Conservation (phyloP, 2,329 filamentous ascomycete species). For the Aphanocladium album region DNA sequence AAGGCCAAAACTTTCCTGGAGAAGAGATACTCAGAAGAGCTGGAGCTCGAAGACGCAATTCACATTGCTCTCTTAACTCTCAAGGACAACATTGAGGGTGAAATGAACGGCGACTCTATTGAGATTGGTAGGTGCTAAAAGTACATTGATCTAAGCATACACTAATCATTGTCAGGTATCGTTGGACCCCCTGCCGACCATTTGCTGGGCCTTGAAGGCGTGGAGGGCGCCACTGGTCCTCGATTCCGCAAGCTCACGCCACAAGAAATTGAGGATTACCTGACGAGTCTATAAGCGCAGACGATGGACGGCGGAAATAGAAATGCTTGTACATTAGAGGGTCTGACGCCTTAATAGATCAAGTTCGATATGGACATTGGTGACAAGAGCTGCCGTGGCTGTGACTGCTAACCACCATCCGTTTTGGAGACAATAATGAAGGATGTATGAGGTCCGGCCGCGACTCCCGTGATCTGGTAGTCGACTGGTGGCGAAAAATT, state of each 20-base stretch:
- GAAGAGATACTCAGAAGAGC: conserved; percentile 95
- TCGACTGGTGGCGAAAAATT: conserved; percentile 22
- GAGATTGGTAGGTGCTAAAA: conserved; percentile 68
- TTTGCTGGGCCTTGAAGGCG: conserved; percentile 84
- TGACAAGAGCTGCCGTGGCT: neutral
- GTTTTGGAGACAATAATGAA: neutral
- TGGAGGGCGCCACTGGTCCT: conserved; percentile 77
- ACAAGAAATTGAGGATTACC: conserved; percentile 98
- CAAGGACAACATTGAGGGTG: conserved; percentile 98
- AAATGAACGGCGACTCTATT: conserved; percentile 98
- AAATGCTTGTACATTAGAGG: conserved; percentile 43
- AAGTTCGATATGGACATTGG: conserved; percentile 18
- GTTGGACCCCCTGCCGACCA: conserved; percentile 92
- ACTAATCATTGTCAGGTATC: conserved; percentile 59
- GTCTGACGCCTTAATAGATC: conserved; percentile 37
- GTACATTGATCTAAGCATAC: neutral
- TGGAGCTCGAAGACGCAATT: conserved; percentile 96
- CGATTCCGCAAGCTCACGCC: conserved; percentile 92
- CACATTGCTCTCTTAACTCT: conserved; percentile 95
- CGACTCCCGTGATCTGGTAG: conserved; percentile 35
- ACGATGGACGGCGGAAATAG: conserved; percentile 1
- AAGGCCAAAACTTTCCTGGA: conserved; percentile 98
- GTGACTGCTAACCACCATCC: conserved; percentile 1
- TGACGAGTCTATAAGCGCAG: conserved; percentile 81
- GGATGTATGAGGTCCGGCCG: conserved; percentile 34